A percentile compares a stretch with the other conserved stretches of the same genome.
Conservation (phyloP, 257 asterid genomes). For the Solanum gracilifrons region DNA sequence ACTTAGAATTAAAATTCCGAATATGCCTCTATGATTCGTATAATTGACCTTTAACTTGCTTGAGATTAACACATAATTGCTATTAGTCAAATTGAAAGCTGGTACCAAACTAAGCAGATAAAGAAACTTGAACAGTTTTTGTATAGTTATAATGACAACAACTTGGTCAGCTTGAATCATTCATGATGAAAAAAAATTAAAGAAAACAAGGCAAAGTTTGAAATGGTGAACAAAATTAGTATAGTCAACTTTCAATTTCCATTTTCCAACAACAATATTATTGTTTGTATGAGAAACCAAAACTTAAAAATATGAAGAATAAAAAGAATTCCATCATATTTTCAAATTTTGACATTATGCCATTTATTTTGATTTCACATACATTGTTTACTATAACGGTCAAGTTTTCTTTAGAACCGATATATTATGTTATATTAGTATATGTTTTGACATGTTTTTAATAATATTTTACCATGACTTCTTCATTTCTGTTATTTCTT, state of each 20-base stretch:
- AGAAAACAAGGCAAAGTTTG: neutral
- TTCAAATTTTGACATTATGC: neutral
- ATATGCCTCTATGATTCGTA: neutral
- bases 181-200: neutral
- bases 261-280: neutral
- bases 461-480: neutral
- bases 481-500: neutral
- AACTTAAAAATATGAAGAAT: neutral
- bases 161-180: neutral
- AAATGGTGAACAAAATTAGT: neutral
- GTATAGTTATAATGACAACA: neutral
- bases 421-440: neutral
- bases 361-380: neutral
- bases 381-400: neutral
- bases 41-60: neutral
- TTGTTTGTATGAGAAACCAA: neutral
- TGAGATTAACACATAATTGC: neutral
- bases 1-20: neutral
- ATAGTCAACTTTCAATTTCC: neutral
- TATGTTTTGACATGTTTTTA: neutral
- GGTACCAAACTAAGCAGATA: neutral
- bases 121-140: neutral
- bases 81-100: neutral
- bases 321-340: neutral
- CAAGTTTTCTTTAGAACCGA: neutral